These are phyloP conservation scores for Leucocoprinus leucothites DNA, from an alignment of 768 basidiomycete genomes.

Conservation along the genomic window DNA sequence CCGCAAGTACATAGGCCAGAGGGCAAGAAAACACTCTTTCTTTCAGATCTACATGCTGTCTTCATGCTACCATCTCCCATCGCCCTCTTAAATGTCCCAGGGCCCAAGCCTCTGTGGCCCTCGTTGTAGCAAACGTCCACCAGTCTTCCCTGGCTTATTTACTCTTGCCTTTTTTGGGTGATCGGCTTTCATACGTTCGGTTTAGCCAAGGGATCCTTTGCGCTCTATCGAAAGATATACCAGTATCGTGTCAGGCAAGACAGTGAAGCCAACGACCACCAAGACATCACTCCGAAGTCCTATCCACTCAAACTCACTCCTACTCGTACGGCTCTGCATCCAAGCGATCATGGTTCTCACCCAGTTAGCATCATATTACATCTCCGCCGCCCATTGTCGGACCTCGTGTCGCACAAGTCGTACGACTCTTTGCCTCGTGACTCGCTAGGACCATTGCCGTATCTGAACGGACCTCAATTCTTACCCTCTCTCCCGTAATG, in stretches of 20 bases:
- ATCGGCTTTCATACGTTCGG: neutral
- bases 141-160: neutral
- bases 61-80: constrained; percentile 3
- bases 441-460: constrained; percentile 11
- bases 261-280: no score
- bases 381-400: neutral
- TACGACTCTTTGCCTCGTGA: constrained; percentile 7
- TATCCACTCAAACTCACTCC: neutral
- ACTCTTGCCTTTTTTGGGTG: neutral
- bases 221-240: neutral
- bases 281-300: neutral
- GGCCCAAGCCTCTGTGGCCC: constrained; percentile 1
- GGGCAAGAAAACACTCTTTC: constrained; percentile 12
- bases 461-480: neutral
- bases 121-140: neutral
- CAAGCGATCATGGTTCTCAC: neutral
- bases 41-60: neutral
- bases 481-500: neutral
- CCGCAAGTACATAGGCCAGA: constrained; percentile 25
- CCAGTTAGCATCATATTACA: neutral
- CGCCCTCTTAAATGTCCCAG: constrained; percentile 7
- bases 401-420: constrained; percentile 8
- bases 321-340: neutral
- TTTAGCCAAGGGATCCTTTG: neutral
- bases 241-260: neutral